Evolutionary conservation across 805 yeast species (phyloP), one percentile per base, ranked within the genome.

Genomic region (Suhomyces sp.): DNA sequence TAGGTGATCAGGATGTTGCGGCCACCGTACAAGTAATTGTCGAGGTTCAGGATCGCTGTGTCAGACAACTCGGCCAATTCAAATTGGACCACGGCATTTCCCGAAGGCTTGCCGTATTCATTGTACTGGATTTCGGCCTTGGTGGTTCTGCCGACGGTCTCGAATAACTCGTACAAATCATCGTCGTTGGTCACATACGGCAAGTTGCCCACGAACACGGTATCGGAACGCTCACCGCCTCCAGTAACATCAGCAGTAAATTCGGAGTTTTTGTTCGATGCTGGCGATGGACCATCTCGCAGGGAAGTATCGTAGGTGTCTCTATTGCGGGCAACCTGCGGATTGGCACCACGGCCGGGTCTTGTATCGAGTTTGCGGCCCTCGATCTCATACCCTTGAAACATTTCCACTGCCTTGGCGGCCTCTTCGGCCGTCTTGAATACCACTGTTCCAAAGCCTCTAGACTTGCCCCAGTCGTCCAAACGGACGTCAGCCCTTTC

Each of bases 151-250:
- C 97, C 96, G 50, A 91, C 82, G 35, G 93, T 86, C 65, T 86
- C 93, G 66, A 92, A 92, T 53, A 93, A 78, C 58, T 92, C 97
- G 57, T 77, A 82, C 57, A 93, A 78, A 69, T 93, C 97, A 52
- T 86, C 84, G 58, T 85, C 84, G 29, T 90, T 82, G n/a, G 97
- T 92, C 48, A 91, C 86, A 78, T 82, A 89, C 27, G 98, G 98
- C 63, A 93, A 75, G 73, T 93, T 93, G 44, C 78, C 79, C 20
- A 87, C 91, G 64, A 72, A 87, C 44, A 93, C 79, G 15, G 69
- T 67, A 52, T 62, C 70, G 12, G 71, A 64, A 20, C 81, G 76
- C 31, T 75, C 80, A 47, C 83, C 85, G 47, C 82, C 83, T 1
- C 86, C 88, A 7, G 66, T 60, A 43, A 87, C 91, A 50, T 84